Conservation (phyloP, 371 early-diverging fungal genomes). For the Zopfochytrium polystomum region DNA sequence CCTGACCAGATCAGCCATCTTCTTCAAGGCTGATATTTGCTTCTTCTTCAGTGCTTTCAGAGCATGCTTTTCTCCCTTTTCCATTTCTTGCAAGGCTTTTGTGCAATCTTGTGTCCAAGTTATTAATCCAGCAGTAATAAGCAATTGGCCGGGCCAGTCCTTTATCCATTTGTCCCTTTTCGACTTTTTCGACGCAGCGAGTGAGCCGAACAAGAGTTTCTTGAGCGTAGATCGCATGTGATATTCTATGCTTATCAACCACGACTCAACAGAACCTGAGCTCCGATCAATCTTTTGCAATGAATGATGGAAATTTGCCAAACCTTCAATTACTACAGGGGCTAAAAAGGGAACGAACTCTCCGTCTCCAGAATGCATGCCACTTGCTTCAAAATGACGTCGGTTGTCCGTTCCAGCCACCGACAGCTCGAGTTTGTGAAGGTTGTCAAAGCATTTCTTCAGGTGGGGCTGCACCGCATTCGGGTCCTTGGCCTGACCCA, state of each 20-base stretch:
- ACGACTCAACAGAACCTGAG: constrained; percentile 55
- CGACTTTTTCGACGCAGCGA: constrained; percentile 46
- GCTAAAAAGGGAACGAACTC: constrained; percentile 52
- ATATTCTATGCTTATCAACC: constrained; percentile 50
- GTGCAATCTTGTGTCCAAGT: constrained; percentile 55
- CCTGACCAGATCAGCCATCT: constrained; percentile 50
- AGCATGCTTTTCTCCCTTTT: constrained; percentile 52
- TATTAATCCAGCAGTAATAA: constrained; percentile 52
- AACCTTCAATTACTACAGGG: constrained; percentile 51
- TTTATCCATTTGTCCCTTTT: constrained; percentile 59
- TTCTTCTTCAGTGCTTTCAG: constrained; percentile 50
- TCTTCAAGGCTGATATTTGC: constrained; percentile 52
- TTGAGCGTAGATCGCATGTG: constrained; percentile 49
- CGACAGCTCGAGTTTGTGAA: constrained; percentile 52
- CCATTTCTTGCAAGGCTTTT: constrained; percentile 45
- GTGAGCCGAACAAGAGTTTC: constrained; percentile 41
- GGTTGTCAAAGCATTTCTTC: constrained; percentile 56
- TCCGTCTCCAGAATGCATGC: constrained; percentile 50
- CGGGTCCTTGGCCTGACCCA: constrained; percentile 56
- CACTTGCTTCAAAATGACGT: constrained; percentile 54
- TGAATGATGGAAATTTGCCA: constrained; percentile 50
- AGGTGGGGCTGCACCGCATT: constrained; percentile 58
- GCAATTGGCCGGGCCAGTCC: constrained; percentile 56
- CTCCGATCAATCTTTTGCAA: constrained; percentile 57
- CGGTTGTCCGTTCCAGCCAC: constrained; percentile 49